These are phyloP conservation scores for Linum lewisii DNA, from an alignment of 345 rosid species.

Conservation along the genomic window DNA sequence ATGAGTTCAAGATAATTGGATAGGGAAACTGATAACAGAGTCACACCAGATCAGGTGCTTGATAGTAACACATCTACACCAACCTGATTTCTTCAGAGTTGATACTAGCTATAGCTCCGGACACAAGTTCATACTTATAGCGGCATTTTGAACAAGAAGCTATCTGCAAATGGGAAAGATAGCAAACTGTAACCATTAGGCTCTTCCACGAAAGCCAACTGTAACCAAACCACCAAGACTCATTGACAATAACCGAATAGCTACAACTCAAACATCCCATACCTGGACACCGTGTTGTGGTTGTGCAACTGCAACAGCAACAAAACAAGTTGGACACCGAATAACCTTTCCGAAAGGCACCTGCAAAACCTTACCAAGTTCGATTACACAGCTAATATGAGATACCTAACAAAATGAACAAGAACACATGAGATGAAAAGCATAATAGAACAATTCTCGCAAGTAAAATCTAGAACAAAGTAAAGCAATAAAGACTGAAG, in stretches of 20 bases:
- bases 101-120: slow-evolving; percentile 64
- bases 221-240: not conserved
- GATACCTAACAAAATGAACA: no score
- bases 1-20: not conserved
- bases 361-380: slow-evolving; percentile 25
- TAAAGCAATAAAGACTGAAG: not conserved
- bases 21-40: not conserved
- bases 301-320: slow-evolving; percentile 80
- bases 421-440: no score
- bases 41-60: not conserved
- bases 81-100: slow-evolving; percentile 89
- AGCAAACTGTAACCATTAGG: slow-evolving; percentile 2
- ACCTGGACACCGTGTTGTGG: slow-evolving; percentile 94
- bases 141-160: slow-evolving; percentile 81
- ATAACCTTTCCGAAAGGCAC: slow-evolving; percentile 94
- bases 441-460: no score
- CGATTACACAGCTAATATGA: not conserved
- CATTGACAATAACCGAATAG: not conserved
- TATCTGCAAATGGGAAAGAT: slow-evolving; percentile 34
- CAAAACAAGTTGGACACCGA: slow-evolving; percentile 71
- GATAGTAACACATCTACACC: slow-evolving; percentile 21
- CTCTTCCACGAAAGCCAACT: not conserved
- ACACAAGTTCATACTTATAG: slow-evolving; percentile 86
- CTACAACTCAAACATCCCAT: not conserved
- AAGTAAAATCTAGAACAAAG: not conserved